Base-by-base conservation (phyloP, 2,329 filamentous ascomycete species). In the Chaetomium sp. region DNA sequence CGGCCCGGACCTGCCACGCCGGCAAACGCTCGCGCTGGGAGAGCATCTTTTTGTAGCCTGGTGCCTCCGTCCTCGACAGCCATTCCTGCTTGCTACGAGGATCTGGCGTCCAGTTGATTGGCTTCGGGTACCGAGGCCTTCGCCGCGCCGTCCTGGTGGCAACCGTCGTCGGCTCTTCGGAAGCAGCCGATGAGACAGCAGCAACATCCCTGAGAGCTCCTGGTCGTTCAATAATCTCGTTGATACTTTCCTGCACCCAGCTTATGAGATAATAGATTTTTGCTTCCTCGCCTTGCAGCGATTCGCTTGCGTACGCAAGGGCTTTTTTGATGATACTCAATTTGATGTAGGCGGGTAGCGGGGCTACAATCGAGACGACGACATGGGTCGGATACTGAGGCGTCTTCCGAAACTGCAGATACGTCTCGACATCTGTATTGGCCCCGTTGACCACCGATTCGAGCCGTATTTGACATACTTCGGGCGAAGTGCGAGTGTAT, bases 341-440 rank as follows among this genome's bases (percentile, higher is more conserved):
- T 66, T 94, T 91, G 73, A 98, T 96, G 73, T 99, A 97, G 3
- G 95, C 92, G 23, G 95, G 95, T 13, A 98, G 83, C 12, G 86
- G 85, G 29, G 87, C 83, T 55, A 86, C 77, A 16, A 97, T 82
- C 2, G 88, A 87, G 42, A 97, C 79, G 10, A 96, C 84, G 81
- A 79, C 86, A 76, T 75, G 85, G 72, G 72, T 83, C 0, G 95
- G 95, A 75, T 98, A 99, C 56, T 84, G 81, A 3, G 84, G 84
- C 1, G 92, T 87, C 69, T 85, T 90, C 64, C 91, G 87, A 67
- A 94, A 88, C 72, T 92, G 89, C 1, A 87, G 70, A 49, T 79
- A 78, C 0, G 85, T 80, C 51, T 87, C 81, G 33, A 87, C 79
- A n/a, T 82, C 73, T 45, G 75, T 76, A 69, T 77, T 81, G 6